Evolutionary conservation across 495 filamentous ascomycete genomes (phyloP).

Genomic region (Aspergillus incahuasiensis): DNA sequence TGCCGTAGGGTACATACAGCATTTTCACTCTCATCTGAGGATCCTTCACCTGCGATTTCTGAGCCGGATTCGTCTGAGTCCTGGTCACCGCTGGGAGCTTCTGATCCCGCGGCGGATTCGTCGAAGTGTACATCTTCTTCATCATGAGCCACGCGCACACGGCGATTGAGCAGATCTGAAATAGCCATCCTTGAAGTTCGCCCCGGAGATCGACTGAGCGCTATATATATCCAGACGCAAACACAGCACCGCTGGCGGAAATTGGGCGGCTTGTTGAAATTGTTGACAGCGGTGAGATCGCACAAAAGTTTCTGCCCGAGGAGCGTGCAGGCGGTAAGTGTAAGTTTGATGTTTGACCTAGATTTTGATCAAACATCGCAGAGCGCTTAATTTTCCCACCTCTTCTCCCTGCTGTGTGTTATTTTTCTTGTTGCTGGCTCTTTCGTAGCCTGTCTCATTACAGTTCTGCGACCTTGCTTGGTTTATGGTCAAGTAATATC

Average conservation of each 20-base stretch:
- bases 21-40: constrained; percentile 16
- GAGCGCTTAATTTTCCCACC: background rate
- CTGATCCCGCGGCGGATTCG: constrained; percentile 25
- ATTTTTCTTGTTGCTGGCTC: background rate
- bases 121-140: constrained; percentile 45
- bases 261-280: background rate
- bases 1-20: background rate
- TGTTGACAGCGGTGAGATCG: constrained; percentile 15
- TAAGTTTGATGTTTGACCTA: constrained; percentile 1
- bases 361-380: constrained; percentile 7
- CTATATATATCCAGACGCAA: background rate
- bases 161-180: constrained; percentile 50
- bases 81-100: constrained; percentile 21
- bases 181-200: constrained; percentile 34
- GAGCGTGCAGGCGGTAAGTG: constrained; percentile 11
- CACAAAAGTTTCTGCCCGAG: constrained; percentile 20
- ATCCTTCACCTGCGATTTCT: constrained; percentile 16
- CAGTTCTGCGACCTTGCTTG: too few relatives aligned
- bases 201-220: background rate
- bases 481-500: background rate
- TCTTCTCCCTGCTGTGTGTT: constrained; percentile 2
- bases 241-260: background rate
- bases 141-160: constrained; percentile 54
- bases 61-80: constrained; percentile 20
- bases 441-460: background rate